Percentiles rank a stretch among this genome's conserved stretches.
Evolutionary conservation across 768 basidiomycete genomes (phyloP).

Genomic region (Serendipita vermifera): DNA sequence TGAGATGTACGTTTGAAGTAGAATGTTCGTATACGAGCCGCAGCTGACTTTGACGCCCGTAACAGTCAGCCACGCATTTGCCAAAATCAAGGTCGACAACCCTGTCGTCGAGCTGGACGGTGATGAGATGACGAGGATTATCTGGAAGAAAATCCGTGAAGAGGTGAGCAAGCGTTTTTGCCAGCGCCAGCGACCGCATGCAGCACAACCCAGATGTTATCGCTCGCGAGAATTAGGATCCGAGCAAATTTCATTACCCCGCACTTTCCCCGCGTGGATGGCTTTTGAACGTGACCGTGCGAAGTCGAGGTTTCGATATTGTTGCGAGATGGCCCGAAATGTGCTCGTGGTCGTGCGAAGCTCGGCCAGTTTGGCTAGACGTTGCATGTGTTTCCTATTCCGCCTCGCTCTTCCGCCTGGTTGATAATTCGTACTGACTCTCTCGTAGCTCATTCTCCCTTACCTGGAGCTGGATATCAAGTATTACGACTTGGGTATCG

Average conservation of each 20-base stretch:
- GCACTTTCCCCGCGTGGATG: not conserved
- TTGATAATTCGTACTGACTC: not conserved
- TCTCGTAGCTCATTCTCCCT: conserved; percentile 73
- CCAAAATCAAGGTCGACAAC: conserved; percentile 60
- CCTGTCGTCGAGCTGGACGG: conserved; percentile 93
- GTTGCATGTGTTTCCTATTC: no score
- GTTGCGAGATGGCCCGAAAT: no score
- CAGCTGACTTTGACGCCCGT: not conserved
- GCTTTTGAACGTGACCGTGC: no score
- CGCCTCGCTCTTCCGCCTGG: no score
- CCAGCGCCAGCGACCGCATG: not conserved
- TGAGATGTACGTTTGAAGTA: no score
- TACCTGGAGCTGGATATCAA: conserved; percentile 94
- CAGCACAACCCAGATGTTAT: no score
- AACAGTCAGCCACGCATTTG: not conserved
- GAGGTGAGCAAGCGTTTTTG: conserved; percentile 43
- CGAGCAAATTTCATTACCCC: no score
- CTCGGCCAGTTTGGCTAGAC: no score
- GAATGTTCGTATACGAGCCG: no score
- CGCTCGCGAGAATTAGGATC: no score
- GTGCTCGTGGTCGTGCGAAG: no score
- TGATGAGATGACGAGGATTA: conserved; percentile 98
- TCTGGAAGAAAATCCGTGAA: conserved; percentile 95
- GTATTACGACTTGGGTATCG: conserved; percentile 94
- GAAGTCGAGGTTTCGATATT: no score